Evolutionary conservation across 768 basidiomycete species (phyloP).

Genomic region (Boletus pseudopeckii): DNA sequence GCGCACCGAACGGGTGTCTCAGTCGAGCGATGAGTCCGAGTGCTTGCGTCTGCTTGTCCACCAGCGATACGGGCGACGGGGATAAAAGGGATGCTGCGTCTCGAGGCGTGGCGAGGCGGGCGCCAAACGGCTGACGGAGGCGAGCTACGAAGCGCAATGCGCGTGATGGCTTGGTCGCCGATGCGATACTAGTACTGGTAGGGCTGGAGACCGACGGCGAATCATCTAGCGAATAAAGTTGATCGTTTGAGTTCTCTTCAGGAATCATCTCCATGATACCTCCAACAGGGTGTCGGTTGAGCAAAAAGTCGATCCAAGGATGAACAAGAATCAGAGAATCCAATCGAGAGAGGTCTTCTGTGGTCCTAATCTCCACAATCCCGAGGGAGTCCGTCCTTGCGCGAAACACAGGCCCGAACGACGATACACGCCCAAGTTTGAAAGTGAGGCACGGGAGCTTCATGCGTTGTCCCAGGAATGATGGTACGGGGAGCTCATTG

Average conservation of each 20-base stretch:
- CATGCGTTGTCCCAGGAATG: background rate
- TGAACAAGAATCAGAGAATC: background rate
- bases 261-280: background rate
- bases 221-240: background rate
- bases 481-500: background rate
- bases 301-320: conserved; percentile 10
- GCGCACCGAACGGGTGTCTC: background rate
- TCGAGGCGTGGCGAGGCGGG: background rate
- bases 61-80: background rate
- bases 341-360: background rate
- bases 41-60: background rate
- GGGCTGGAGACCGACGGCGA: background rate
- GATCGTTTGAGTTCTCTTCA: background rate
- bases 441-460: conserved; percentile 8
- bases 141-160: background rate
- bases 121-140: background rate
- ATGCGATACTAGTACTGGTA: background rate
- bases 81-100: background rate
- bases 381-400: background rate
- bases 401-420: background rate
- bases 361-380: background rate
- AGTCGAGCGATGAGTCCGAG: background rate
- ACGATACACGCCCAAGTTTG: background rate
- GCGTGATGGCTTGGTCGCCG: background rate
- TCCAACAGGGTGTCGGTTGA: background rate